Evolutionary conservation across 768 basidiomycete genomes (phyloP), one percentile per base, ranked within the genome.

Genomic region (Collybia nuda): DNA sequence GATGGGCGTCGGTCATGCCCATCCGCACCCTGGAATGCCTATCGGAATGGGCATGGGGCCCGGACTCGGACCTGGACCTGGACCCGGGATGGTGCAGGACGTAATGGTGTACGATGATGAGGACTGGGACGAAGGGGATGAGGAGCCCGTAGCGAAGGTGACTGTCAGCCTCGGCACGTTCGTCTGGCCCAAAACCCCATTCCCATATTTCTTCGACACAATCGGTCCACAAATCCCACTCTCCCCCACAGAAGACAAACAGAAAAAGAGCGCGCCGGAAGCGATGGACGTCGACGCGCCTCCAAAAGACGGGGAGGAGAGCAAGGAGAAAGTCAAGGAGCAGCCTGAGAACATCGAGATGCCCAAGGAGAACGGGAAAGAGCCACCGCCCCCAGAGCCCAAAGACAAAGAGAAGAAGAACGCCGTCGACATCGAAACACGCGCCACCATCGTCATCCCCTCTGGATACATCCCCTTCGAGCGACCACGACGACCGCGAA

Each of bases 371-470:
- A n/a, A n/a, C n/a, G n/a, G n/a, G n/a, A n/a, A n/a, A n/a, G n/a
- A n/a, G n/a, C n/a, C n/a, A n/a, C n/a, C 50, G 50, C 49, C 52
- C 21, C 55, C 61, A 29, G 56, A 12, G 18, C 37, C 38, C 46
- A 36, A n/a, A 26, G 36, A 57, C 2, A 55, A 63, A 26, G 36
- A 57, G 1, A 55, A 63, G 12, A 39, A 52, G 18, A 62, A 66
- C 19, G 54, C 63, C 5, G 64, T 77, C 23, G 76, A 77, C 50
- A 59, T 69, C 32, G 76, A 79, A 43, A 77, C 76, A 0, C 69
- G 70, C 1, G 72, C 78, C 23, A 79, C 82, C 1, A 71, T 88
- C 46, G 65, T 85, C 60, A 76, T 90, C 51, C 85, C 88, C 0
- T 68, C 72, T 19, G 74, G 77, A 1, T 78, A 79, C 58, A 71